Evolutionary conservation across 306 rosid species (phyloP).

Genomic region (Myrica gale): DNA sequence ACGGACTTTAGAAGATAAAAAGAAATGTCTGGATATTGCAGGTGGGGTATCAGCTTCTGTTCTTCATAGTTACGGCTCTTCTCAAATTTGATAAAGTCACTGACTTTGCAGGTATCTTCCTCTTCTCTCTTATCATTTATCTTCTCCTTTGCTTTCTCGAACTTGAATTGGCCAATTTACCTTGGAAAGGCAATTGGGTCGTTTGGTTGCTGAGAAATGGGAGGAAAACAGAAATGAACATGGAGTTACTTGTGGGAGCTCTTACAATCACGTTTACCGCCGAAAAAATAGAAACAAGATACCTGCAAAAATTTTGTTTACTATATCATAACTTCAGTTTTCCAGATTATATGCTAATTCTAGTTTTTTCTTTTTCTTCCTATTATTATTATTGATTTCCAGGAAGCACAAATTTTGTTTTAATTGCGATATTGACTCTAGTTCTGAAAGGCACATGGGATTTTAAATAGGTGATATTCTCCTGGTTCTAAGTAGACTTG

Average conservation of each 20-base stretch:
- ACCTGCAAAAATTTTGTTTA: too few species aligned
- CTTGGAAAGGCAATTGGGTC: not conserved
- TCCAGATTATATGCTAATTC: too few species aligned
- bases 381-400: too few species aligned
- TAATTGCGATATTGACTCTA: conserved; percentile 73
- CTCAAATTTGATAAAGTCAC: conserved; percentile 92
- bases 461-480: conserved; percentile 70
- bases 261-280: not conserved
- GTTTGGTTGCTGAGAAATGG: conserved; percentile 18
- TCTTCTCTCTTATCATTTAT: too few species aligned
- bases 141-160: not conserved
- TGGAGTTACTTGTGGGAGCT: not conserved
- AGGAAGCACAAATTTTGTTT: conserved; percentile 93
- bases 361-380: not conserved
- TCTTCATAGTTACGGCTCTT: conserved; percentile 87
- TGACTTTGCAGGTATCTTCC: conserved; percentile 98
- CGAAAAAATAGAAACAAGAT: not conserved
- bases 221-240: not conserved
- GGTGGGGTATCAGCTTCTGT: conserved; percentile 71
- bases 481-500: not conserved
- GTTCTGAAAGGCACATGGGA: conserved; percentile 68
- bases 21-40: conserved; percentile 25
- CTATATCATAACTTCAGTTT: too few species aligned
- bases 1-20: not conserved
- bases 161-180: not conserved